Evolutionary conservation across 2,329 filamentous ascomycete species (phyloP), one percentile per base, ranked within the genome.

Genomic region (Geoglossum cookeanum): DNA sequence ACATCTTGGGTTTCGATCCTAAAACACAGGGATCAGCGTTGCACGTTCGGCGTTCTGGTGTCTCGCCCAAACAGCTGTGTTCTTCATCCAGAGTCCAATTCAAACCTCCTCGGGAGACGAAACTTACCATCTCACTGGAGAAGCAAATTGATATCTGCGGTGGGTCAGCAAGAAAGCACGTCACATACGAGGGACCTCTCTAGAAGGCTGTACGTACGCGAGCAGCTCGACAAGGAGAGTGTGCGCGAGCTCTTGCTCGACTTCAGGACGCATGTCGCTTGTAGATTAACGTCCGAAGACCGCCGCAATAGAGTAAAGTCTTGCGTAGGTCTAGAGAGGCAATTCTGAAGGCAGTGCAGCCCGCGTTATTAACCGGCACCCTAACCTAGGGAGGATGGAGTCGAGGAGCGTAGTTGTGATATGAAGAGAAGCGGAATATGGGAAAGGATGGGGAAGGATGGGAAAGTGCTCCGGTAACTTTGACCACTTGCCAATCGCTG

Each of bases 221-320:
- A 98, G 83, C 62, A 98, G 87, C 83, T 98, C 92, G 63, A 98
- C 87, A 69, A 98, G 86, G 73, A 98, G 81, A 64, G 91, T 97
- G 74, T 98, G 91, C 68, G 92, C 86, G 72, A 98, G 87, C 78
- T 98, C 92, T 75, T 98, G 92, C 83, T 98, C 91, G 72, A 97
- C 79, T 81, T 98, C 92, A 72, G 92, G 92, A 78, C 87, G 87
- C 91, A 97, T 97, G 66, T 67, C 84, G 75, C 62, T 51, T 57
- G 57, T 57, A 61, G 58, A 54, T 55, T 55, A 47, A 55, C 37
- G 53, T 53, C 44, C 32, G 30, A 59, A 55, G 49, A 58, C 58
- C 37, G 58, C 17, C 27, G 51, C 29, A 59, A 32, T 27, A 32
- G 35, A 55, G 35, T 22, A 45, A 55, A 29, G 22, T 35, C 29